Conservation (phyloP, 2,329 filamentous ascomycete genomes). For the Cadophora malorum region DNA sequence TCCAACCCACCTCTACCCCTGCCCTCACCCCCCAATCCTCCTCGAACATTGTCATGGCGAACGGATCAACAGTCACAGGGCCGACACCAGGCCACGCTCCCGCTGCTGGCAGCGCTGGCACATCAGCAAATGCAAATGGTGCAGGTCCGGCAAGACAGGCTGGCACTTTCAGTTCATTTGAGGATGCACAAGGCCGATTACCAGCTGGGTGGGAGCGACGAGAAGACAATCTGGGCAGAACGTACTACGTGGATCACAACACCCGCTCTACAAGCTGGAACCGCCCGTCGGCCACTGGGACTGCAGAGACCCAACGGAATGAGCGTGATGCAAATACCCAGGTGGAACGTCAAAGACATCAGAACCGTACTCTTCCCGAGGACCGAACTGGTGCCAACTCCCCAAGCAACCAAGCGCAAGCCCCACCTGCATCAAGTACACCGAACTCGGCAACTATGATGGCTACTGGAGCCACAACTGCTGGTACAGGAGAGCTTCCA, state of each 20-base stretch:
- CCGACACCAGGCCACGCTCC: conserved; percentile 46
- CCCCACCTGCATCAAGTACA: conserved; percentile 47
- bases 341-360: conserved; percentile 89
- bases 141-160: conserved; percentile 34
- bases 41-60: conserved; percentile 41
- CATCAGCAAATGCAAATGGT: conserved; percentile 38
- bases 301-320: conserved; percentile 75
- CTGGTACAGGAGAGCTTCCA: conserved; percentile 92
- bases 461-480: conserved; percentile 92
- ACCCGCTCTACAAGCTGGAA: conserved; percentile 97
- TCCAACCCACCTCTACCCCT: conserved; percentile 46
- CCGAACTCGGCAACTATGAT: conserved; percentile 79
- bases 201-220: conserved; percentile 95
- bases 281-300: conserved; percentile 80
- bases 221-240: conserved; percentile 92
- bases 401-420: conserved; percentile 72
- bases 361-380: conserved; percentile 94
- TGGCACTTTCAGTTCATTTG: conserved; percentile 84
- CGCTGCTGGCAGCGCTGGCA: conserved; percentile 44
- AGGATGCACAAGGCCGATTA: conserved; percentile 91
- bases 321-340: conserved; percentile 91
- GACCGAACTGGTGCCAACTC: conserved; percentile 94
- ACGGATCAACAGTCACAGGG: conserved; percentile 41
- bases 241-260: conserved; percentile 98
- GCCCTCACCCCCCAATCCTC: conserved; percentile 43